phyloP scores from a whole-genome alignment of 768 basidiomycete genomes.

The Fistulinella prunicolor region DNA sequence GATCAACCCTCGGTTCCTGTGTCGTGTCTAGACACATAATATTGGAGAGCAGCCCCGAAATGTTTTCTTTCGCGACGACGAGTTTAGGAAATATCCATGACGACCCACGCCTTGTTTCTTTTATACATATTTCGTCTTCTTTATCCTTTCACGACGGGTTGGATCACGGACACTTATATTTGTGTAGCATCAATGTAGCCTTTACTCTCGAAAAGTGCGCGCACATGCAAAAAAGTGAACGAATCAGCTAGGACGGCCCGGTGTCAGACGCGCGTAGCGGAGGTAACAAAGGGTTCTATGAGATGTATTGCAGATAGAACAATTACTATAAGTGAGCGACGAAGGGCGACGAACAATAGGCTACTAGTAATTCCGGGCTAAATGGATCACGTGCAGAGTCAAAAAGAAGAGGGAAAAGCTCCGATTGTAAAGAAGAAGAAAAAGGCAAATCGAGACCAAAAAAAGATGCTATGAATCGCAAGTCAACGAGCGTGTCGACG shows the following conservation, averaged over 20 bases:
- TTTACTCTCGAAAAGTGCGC: conserved; percentile 18
- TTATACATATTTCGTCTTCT: background rate
- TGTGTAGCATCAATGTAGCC: conserved; percentile 29
- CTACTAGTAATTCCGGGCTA: conserved; percentile 12
- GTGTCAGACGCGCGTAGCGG: background rate
- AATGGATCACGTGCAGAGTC: background rate
- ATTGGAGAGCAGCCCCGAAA: no score
- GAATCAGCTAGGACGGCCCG: conserved; percentile 1
- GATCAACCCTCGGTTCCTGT: conserved; percentile 42
- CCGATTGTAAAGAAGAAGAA: conserved; percentile 11
- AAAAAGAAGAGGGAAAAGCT: background rate
- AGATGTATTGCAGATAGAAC: conserved; percentile 28
- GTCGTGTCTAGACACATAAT: conserved; percentile 41
- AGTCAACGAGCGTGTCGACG: conserved; percentile 19
- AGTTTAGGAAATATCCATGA: background rate
- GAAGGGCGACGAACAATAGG: conserved; percentile 16
- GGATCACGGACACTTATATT: conserved; percentile 15
- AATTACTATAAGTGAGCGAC: conserved; percentile 26
- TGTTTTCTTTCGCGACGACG: no score
- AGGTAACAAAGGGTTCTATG: conserved; percentile 16
- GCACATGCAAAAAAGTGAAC: conserved; percentile 1
- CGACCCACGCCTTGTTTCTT: background rate
- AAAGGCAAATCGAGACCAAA: no score
- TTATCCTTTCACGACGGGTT: conserved; percentile 8
- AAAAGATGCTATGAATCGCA: conserved; percentile 12